A percentile compares a stretch with the other conserved stretches of the same genome.
These are phyloP conservation scores for Alternaria metachromatica DNA, from an alignment of 2,329 filamentous ascomycete genomes.

Conservation along the genomic window DNA sequence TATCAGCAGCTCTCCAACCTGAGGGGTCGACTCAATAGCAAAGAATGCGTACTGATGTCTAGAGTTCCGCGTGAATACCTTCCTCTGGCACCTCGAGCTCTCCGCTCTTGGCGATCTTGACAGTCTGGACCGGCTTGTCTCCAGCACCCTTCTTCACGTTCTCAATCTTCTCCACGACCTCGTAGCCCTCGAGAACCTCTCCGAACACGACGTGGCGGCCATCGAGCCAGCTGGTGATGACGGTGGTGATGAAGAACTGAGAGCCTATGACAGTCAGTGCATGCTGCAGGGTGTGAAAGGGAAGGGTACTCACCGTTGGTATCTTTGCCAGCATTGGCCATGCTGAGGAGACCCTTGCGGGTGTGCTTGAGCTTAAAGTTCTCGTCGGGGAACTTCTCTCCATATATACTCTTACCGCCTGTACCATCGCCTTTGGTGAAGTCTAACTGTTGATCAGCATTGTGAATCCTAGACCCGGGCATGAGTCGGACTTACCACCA, in stretches of 20 bases:
- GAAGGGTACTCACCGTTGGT: slow-evolving; percentile 52
- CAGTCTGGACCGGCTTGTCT: slow-evolving; percentile 71
- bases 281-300: background rate
- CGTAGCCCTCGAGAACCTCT: slow-evolving; percentile 86
- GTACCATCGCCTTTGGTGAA: slow-evolving; percentile 68
- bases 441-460: slow-evolving; percentile 1
- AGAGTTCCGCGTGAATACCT: slow-evolving; percentile 94
- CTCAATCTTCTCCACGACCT: slow-evolving; percentile 81
- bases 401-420: slow-evolving; percentile 88
- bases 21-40: slow-evolving; percentile 19
- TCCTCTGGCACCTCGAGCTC: slow-evolving; percentile 83
- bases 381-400: slow-evolving; percentile 83
- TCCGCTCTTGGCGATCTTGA: slow-evolving; percentile 85
- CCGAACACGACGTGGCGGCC: slow-evolving; percentile 87
- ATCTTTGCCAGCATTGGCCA: slow-evolving; percentile 77
- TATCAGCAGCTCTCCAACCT: slow-evolving; percentile 53
- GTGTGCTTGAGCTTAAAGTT: slow-evolving; percentile 95
- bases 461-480: background rate
- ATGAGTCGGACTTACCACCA: slow-evolving; percentile 57
- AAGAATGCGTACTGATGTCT: slow-evolving; percentile 51
- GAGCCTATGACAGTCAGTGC: slow-evolving; percentile 50
- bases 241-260: slow-evolving; percentile 91
- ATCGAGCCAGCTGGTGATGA: slow-evolving; percentile 81
- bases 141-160: slow-evolving; percentile 68
- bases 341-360: slow-evolving; percentile 79